Evolutionary conservation across 805 yeast genomes (phyloP).

Genomic region (Candida odintsovae): DNA sequence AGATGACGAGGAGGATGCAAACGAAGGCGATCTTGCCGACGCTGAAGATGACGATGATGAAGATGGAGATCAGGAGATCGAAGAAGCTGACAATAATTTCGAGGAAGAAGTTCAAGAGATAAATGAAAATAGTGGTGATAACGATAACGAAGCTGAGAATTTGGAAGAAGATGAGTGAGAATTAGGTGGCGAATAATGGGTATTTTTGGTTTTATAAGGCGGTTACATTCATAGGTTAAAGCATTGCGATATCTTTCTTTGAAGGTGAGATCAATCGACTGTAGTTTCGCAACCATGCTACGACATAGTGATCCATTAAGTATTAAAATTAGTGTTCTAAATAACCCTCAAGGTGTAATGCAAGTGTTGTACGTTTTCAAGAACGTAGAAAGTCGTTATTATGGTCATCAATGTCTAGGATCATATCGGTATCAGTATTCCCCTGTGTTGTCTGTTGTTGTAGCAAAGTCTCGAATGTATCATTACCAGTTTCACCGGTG

Average conservation of each 20-base stretch:
- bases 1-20: background rate
- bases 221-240: too few species aligned
- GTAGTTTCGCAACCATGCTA: background rate
- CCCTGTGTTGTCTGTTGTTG: background rate
- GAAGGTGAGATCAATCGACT: background rate
- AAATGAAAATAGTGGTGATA: background rate
- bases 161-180: background rate
- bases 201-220: too few species aligned
- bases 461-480: background rate
- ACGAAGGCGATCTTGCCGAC: background rate
- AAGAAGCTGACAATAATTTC: background rate
- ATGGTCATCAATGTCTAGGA: background rate
- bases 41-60: background rate
- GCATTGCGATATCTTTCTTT: background rate
- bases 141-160: background rate
- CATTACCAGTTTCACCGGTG: background rate
- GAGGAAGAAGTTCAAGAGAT: background rate
- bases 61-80: conserved; percentile 1
- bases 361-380: background rate
- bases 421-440: background rate
- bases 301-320: background rate
- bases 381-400: background rate
- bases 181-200: background rate
- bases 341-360: background rate
- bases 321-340: background rate